phyloP scores from a whole-genome alignment of 2,329 filamentous ascomycete species.

The Plenodomus biglobosus region DNA sequence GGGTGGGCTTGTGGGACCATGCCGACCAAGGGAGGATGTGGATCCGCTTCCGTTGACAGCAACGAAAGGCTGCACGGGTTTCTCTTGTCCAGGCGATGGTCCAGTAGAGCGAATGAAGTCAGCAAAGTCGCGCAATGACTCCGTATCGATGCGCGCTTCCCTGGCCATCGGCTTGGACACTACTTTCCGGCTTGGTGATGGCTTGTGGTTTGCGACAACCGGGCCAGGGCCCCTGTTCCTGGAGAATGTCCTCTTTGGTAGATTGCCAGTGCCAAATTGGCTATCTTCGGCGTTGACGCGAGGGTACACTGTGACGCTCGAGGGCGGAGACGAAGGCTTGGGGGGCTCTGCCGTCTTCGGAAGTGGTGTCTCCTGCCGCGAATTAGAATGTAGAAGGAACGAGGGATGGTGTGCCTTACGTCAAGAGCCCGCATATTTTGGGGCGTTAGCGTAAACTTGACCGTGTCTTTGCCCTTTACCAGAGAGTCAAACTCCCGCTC shows the following conservation, averaged over 20 bases:
- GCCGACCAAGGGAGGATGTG: slow-evolving; percentile 33
- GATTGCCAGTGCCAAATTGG: slow-evolving; percentile 30
- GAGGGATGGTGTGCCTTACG: slow-evolving; percentile 35
- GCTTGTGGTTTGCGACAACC: slow-evolving; percentile 17
- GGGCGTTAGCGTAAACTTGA: slow-evolving; percentile 55
- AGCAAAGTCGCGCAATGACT: slow-evolving; percentile 79
- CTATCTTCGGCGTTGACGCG: slow-evolving; percentile 33
- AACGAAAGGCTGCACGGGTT: slow-evolving; percentile 40
- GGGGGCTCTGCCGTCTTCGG: slow-evolving; percentile 22
- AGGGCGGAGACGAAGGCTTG: slow-evolving; percentile 18
- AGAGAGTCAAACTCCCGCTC: slow-evolving; percentile 52
- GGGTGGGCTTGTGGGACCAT: slow-evolving; percentile 28
- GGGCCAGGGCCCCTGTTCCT: slow-evolving; percentile 28
- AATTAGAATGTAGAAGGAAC: slow-evolving; percentile 8
- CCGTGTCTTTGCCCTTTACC: slow-evolving; percentile 51
- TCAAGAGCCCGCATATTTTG: slow-evolving; percentile 49
- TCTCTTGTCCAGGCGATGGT: slow-evolving; percentile 46
- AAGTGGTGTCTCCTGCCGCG: slow-evolving; percentile 22
- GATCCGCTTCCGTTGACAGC: slow-evolving; percentile 25
- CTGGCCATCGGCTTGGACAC: slow-evolving; percentile 55
- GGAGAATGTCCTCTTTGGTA: slow-evolving; percentile 27
- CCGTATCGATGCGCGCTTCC: slow-evolving; percentile 70
- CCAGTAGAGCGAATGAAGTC: slow-evolving; percentile 88
- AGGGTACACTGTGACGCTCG: slow-evolving; percentile 34
- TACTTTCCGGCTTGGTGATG: slow-evolving; percentile 29